Evolutionary conservation across 768 basidiomycete species (phyloP).

Genomic region (Boletus reticulatus): DNA sequence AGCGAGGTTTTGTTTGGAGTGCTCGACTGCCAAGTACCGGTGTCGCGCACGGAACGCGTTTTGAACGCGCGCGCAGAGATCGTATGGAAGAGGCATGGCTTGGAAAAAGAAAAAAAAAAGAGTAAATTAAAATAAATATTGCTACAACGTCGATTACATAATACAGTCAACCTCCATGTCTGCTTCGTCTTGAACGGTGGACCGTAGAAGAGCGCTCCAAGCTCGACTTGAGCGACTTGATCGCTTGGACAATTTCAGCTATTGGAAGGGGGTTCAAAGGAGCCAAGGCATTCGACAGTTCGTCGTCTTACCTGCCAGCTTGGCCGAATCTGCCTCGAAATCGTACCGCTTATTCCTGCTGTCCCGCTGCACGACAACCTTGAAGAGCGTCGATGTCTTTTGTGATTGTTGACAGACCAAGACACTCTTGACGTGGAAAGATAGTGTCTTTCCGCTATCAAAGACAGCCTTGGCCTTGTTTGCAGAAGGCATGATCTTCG

Average conservation of each 20-base stretch:
- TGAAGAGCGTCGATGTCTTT: conserved; percentile 81
- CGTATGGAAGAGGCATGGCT: conserved; percentile 63
- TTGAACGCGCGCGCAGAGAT: conserved; percentile 87
- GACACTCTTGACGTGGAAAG: conserved; percentile 89
- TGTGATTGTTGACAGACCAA: conserved; percentile 79
- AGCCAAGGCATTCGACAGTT: neutral
- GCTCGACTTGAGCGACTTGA: conserved; percentile 60
- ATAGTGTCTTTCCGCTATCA: conserved; percentile 86
- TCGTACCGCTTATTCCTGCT: conserved; percentile 89
- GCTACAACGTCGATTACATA: conserved; percentile 12
- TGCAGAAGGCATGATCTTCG: conserved; percentile 84
- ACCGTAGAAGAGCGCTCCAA: conserved; percentile 66
- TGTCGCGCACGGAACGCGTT: conserved; percentile 92
- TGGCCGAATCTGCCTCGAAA: conserved; percentile 90
- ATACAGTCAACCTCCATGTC: conserved; percentile 43
- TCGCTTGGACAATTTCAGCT: conserved; percentile 79
- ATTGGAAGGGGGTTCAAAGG: conserved; percentile 1
- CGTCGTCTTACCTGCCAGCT: conserved; percentile 61
- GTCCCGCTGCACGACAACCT: conserved; percentile 78
- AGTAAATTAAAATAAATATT: neutral
- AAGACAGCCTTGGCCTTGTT: conserved; percentile 80
- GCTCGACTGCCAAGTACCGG: conserved; percentile 69
- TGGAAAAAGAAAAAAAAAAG: neutral
- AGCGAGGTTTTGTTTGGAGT: conserved; percentile 86
- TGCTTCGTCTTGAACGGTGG: conserved; percentile 60